phyloP scores from a whole-genome alignment of 202 grass and related monocot genomes.

The Setaria viridis region DNA sequence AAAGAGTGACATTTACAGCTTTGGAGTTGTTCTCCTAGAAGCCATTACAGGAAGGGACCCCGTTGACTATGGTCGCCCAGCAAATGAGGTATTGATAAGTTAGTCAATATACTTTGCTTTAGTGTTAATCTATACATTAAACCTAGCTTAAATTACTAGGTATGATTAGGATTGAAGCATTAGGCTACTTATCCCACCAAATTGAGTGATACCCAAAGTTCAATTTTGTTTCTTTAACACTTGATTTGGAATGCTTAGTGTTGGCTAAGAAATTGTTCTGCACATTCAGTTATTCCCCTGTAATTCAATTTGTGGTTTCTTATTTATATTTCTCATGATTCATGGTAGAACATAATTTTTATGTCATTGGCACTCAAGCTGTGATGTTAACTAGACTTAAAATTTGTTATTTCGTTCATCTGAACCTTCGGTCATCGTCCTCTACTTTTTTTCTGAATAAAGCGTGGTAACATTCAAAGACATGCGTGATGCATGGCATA shows the following conservation, averaged over 20 bases:
- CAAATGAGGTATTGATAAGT: conserved; percentile 79
- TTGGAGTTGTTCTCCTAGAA: conserved; percentile 97
- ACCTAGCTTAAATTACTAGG: conserved; percentile 18
- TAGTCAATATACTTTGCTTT: conserved; percentile 27
- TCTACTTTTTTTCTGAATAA: background rate
- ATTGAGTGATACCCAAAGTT: conserved; percentile 37
- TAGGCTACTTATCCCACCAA: conserved; percentile 39
- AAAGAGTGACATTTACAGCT: conserved; percentile 99
- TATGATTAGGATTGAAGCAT: conserved; percentile 26
- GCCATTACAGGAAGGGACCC: conserved; percentile 98
- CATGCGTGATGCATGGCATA: background rate
- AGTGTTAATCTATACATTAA: conserved; percentile 17
- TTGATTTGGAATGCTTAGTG: conserved; percentile 34
- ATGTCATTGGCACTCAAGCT: background rate
- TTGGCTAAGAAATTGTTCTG: conserved; percentile 36
- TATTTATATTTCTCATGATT: conserved; percentile 17
- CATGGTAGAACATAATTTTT: background rate
- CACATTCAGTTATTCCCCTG: background rate
- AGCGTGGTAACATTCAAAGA: conserved; percentile 6
- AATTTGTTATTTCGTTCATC: background rate
- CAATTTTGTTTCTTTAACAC: conserved; percentile 21
- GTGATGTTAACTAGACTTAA: background rate
- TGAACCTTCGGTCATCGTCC: background rate
- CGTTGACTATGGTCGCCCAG: conserved; percentile 86
- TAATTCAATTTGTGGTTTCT: background rate